phyloP scores from a whole-genome alignment of 2,329 filamentous ascomycete species.

The Exophiala calicioides region DNA sequence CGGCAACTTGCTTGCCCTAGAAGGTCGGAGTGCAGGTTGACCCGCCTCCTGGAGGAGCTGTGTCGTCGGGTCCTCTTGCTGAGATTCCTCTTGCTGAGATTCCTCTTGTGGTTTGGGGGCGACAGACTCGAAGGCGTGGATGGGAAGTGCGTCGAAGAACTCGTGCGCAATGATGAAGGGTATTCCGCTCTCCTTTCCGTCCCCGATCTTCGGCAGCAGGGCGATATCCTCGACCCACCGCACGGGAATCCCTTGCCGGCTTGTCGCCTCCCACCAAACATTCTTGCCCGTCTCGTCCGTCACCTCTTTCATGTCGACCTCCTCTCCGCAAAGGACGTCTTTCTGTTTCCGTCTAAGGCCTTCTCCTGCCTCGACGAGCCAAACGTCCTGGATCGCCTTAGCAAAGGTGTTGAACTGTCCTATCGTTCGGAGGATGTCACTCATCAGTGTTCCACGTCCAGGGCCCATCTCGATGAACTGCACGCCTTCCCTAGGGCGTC shows the following conservation, averaged over 20 bases:
- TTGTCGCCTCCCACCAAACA: slow-evolving; percentile 69
- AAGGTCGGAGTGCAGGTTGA: slow-evolving; percentile 42
- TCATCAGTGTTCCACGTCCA: slow-evolving; percentile 93
- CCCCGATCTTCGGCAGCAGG: slow-evolving; percentile 71
- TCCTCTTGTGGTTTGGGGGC: slow-evolving; percentile 50
- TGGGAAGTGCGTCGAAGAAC: slow-evolving; percentile 96
- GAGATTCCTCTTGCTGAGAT: slow-evolving; percentile 44
- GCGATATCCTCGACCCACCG: slow-evolving; percentile 85
- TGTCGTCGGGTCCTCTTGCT: slow-evolving; percentile 40
- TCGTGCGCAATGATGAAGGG: slow-evolving; percentile 97
- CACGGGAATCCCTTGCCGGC: slow-evolving; percentile 70
- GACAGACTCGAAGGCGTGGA: slow-evolving; percentile 88
- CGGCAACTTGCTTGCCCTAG: slow-evolving; percentile 45
- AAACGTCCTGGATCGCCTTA: slow-evolving; percentile 78
- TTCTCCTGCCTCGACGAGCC: slow-evolving; percentile 90
- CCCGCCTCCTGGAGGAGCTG: slow-evolving; percentile 49
- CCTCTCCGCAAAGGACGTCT: slow-evolving; percentile 73
- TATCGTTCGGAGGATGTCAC: slow-evolving; percentile 87
- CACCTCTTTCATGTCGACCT: slow-evolving; percentile 68
- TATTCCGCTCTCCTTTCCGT: slow-evolving; percentile 59
- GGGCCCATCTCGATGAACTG: slow-evolving; percentile 94
- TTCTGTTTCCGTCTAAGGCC: slow-evolving; percentile 77
- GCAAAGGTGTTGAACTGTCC: slow-evolving; percentile 78
- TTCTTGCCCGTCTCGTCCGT: slow-evolving; percentile 23
- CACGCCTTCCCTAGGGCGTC: slow-evolving; percentile 69